Base-by-base conservation (phyloP, 495 filamentous ascomycete genomes). In the Tuber aestivum region DNA sequence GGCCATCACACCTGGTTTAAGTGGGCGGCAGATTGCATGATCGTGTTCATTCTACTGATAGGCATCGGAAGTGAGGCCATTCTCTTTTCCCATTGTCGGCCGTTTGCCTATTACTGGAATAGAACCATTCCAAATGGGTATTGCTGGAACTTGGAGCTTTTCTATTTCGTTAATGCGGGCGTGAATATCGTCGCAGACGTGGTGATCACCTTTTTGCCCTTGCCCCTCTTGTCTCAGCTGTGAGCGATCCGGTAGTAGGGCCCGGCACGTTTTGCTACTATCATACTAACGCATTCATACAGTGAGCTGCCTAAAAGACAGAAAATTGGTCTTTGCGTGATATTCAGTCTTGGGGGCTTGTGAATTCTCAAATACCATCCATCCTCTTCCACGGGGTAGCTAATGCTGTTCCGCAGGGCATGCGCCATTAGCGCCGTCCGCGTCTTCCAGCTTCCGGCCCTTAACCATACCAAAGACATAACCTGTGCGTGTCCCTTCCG, bases 261-360 rank as follows among this genome's bases (percentile, higher is more conserved):
- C 23, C 41, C 38, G 32, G 14, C 9, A 40, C 32, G 45, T 23
- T 35, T 27, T 27, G 16, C 48, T 38, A n/a, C 48, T 75, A n/a
- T n/a, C n/a, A n/a, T n/a, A 21, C 48, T 56, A 18, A 32, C 21
- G 16, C 27, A 23, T 41, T 1, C 23, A 7, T 37, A 6, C 37
- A 75, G 41, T 48, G 42, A 41, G 68, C 35, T 75, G 10, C 42
- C 73, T 14, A 71, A 38, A n/a, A 71, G 73, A 38, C 61, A 45
- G 69, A 75, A 75, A 44, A 4, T 27, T 21, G 68, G 32, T 35
- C 45, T 75, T 42, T 75, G 69, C 21, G 32, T 20, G 32, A 21
- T 75, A 42, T 75, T 75, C 61, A 27, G 48, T 21, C 21, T 71
- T n/a, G 69, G 73, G n/a, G 69, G 73, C 16, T 32, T 71, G 73